A percentile compares a stretch with the other conserved stretches of the same genome.
Conservation (phyloP, 345 rosid species). For the Lepidium didymum region DNA sequence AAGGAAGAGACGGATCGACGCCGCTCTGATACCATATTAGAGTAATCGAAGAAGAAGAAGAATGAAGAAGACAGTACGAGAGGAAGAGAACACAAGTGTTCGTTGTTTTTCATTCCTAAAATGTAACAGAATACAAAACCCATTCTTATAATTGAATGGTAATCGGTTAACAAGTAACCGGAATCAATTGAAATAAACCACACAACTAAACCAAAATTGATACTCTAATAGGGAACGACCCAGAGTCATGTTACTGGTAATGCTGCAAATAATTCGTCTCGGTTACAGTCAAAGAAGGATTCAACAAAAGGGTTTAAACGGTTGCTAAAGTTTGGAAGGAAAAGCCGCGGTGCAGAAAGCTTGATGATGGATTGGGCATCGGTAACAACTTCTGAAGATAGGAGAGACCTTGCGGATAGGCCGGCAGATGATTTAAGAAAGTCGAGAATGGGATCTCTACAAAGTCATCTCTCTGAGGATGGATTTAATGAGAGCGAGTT, state of each 20-base stretch:
- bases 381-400: constrained; percentile 85
- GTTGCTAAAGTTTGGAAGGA: constrained; percentile 81
- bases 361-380: constrained; percentile 73
- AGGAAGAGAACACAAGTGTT: no score
- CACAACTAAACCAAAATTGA: no score
- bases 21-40: no score
- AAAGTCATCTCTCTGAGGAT: constrained; percentile 41
- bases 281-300: constrained; percentile 64
- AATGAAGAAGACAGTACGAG: no score
- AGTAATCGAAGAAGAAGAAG: no score
- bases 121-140: no score
- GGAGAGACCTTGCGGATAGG: constrained; percentile 59
- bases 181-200: no score
- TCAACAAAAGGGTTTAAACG: constrained; percentile 77
- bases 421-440: constrained; percentile 80
- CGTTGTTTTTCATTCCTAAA: no score
- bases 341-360: constrained; percentile 64
- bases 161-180: no score
- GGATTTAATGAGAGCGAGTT: constrained; percentile 60
- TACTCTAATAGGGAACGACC: constrained; percentile 44
- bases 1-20: no score
- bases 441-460: constrained; percentile 80
- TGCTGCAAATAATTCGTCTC: constrained; percentile 37
- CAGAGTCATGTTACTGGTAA: constrained; percentile 49
- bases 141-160: no score